Base-by-base conservation (phyloP, 2,329 filamentous ascomycete species). In the Colletotrichum sansevieriae region DNA sequence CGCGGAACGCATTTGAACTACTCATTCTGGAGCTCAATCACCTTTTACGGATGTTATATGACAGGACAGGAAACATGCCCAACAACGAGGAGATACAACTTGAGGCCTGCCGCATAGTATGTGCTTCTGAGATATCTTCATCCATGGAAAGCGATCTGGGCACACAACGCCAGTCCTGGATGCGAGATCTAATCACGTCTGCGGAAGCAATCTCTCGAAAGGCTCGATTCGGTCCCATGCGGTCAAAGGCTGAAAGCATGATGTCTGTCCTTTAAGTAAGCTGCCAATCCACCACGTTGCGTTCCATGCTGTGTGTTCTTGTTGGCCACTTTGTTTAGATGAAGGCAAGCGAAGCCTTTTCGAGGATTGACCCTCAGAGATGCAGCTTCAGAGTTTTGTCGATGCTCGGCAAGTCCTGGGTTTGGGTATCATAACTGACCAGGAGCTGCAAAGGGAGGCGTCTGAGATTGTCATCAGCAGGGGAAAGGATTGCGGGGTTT, bases 21-120 rank as follows among this genome's bases (percentile, higher is more conserved):
- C 71, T 82, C 2, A 79, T 80, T 20, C 67, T 80, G 2, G 77
- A 79, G 18, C 62, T 82, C 0, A 72, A 77, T 5, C 73, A 76
- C 12, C 76, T 72, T n/a, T 70, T 74, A 62, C 71, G 73, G 3
- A 70, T 70, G 2, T 73, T 73, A 12, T 66, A 71, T 12, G 74
- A 78, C 13, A 60, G 22, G 0, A 70, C 73, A 0, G 71, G 72
- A 1, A 65, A 33, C 1, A 25, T 74, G 3, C 76, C 75, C 0
- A 68, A 61, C 8, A 60, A 73, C 0, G 64, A 72, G 1, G 71
- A 64, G 3, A 68, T 78, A 0, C 75, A 77, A 8, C 39, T 72
- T 0, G 75, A 76, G 39, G 72, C 73, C 9, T 76, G 75, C 13
- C 72, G 71, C 1, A 72, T 78, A 2, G 71, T 78, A 2, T 74